These are phyloP conservation scores for Crepidotus variabilis DNA, from an alignment of 768 basidiomycete genomes.

Conservation along the genomic window DNA sequence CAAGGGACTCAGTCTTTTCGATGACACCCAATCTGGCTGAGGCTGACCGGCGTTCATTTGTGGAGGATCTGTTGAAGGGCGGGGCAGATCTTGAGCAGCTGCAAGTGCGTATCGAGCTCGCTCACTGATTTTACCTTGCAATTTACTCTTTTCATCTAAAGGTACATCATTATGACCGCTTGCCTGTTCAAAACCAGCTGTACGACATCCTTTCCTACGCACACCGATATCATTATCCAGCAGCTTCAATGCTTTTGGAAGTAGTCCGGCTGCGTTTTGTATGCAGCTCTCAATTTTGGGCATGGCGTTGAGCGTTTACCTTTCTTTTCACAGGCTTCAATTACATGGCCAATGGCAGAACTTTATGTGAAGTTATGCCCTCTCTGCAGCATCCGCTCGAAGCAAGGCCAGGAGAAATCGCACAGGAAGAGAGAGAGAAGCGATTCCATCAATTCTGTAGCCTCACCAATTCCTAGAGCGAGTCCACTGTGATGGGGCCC, in stretches of 20 bases:
- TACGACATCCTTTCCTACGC: constrained; percentile 68
- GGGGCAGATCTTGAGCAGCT: constrained; percentile 12
- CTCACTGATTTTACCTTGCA: not conserved
- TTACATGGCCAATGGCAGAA: constrained; percentile 76
- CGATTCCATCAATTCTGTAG: not conserved
- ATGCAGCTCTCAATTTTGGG: constrained; percentile 20
- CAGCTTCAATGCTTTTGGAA: constrained; percentile 53
- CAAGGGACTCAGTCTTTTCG: constrained; percentile 56
- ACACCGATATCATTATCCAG: constrained; percentile 54
- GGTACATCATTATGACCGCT: constrained; percentile 47
- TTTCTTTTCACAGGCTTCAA: constrained; percentile 40
- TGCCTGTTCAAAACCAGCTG: constrained; percentile 64
- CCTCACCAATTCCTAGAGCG: not conserved
- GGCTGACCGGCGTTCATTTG: constrained; percentile 31
- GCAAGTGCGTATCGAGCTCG: constrained; percentile 12
- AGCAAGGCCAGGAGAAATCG: constrained; percentile 3
- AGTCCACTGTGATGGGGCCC: not conserved
- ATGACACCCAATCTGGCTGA: constrained; percentile 48
- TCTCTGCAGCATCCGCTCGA: constrained; percentile 27
- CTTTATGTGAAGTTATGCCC: constrained; percentile 63
- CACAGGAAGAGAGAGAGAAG: constrained; percentile 3
- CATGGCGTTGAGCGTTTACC: not conserved
- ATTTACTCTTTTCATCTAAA: not conserved
- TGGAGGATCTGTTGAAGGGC: constrained; percentile 13
- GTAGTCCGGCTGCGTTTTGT: constrained; percentile 58